Evolutionary conservation across 176 grass and related monocot genomes (phyloP).

Genomic region (Stipa capillata): DNA sequence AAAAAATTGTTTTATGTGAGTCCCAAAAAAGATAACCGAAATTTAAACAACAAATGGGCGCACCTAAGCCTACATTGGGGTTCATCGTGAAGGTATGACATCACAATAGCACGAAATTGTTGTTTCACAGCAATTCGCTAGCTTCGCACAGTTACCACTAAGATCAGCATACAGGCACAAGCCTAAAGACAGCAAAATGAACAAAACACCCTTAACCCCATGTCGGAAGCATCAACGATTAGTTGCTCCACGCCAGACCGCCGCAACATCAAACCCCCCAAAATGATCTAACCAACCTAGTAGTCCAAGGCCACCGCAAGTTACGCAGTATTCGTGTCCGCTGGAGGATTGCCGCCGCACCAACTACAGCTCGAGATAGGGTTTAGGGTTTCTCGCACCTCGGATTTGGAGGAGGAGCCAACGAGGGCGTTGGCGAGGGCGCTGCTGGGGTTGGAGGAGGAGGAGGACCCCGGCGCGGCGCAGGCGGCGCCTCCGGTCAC

Average conservation of each 20-base stretch:
- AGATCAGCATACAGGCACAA: not conserved
- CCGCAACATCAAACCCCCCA: not conserved
- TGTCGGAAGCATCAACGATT: too few relatives aligned
- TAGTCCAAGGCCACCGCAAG: not conserved
- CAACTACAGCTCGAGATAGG: not conserved
- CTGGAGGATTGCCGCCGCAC: not conserved
- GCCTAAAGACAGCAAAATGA: not conserved
- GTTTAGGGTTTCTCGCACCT: not conserved
- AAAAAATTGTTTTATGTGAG: not conserved
- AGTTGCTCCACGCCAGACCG: too few relatives aligned
- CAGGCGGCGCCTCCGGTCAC: not conserved
- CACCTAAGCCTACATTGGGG: too few relatives aligned
- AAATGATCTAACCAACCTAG: not conserved
- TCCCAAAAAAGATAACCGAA: not conserved
- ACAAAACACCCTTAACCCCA: not conserved
- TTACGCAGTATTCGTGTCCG: not conserved
- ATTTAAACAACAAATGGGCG: not conserved
- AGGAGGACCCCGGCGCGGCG: not conserved
- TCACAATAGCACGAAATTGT: too few relatives aligned
- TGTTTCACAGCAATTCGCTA: too few relatives aligned
- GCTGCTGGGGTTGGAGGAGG: not conserved
- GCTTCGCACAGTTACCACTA: too few relatives aligned
- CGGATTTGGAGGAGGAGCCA: not conserved
- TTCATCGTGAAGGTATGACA: too few relatives aligned
- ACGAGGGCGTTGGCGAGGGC: not conserved